phyloP scores from a whole-genome alignment of 148 eudicot genomes.

The Polygonum maritimum region DNA sequence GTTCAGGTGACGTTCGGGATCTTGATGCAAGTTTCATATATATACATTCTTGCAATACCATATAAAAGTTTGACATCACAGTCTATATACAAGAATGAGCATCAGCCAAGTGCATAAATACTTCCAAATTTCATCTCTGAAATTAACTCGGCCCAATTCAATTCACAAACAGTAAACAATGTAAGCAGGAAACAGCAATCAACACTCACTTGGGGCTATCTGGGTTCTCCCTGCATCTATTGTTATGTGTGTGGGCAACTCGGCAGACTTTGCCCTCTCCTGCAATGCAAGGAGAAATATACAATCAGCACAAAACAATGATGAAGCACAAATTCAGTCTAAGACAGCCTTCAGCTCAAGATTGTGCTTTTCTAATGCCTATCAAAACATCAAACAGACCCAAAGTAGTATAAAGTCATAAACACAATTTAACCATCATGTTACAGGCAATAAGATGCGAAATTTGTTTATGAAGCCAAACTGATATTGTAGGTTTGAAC shows the following conservation, averaged over 20 bases:
- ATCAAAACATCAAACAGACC: background rate
- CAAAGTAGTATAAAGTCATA: background rate
- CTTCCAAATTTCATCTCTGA: background rate
- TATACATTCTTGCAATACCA: too few species aligned
- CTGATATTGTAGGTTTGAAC: background rate
- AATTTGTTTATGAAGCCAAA: background rate
- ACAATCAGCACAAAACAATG: background rate
- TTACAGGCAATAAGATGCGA: background rate
- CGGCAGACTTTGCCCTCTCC: constrained; percentile 82
- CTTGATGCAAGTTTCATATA: background rate
- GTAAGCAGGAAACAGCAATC: background rate
- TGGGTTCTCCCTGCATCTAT: constrained; percentile 98
- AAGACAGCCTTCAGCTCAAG: background rate
- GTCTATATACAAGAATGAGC: background rate
- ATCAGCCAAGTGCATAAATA: background rate
- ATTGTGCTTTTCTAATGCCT: background rate
- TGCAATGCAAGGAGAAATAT: constrained; percentile 21
- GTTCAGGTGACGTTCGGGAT: background rate
- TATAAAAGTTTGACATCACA: background rate
- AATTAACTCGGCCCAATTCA: background rate
- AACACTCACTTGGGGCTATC: constrained; percentile 88
- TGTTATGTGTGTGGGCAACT: constrained; percentile 69
- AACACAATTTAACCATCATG: background rate
- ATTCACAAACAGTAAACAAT: background rate
- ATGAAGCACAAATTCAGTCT: background rate